These are phyloP conservation scores for Lentithecium fluviatile DNA, from an alignment of 495 filamentous ascomycete genomes.

Conservation along the genomic window DNA sequence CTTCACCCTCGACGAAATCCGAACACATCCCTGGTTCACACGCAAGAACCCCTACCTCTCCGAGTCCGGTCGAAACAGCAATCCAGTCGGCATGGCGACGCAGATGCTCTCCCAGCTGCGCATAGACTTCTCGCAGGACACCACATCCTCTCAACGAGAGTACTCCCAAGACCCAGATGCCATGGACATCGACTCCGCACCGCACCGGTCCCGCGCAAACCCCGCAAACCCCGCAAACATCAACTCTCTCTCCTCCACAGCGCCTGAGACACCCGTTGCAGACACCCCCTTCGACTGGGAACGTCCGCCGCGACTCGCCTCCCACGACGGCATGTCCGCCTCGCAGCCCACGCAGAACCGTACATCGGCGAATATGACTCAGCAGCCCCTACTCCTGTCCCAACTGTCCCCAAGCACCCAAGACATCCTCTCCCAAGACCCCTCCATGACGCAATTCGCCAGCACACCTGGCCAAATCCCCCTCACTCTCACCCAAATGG, in stretches of 20 bases:
- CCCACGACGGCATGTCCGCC: conserved; percentile 46
- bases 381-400: conserved; percentile 34
- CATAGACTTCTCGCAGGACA: conserved; percentile 79
- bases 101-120: conserved; percentile 90
- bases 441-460: conserved; percentile 89
- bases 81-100: conserved; percentile 80
- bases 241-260: conserved; percentile 62
- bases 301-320: conserved; percentile 43
- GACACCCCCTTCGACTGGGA: conserved; percentile 75
- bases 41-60: conserved; percentile 74
- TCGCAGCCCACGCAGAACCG: conserved; percentile 49
- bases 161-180: conserved; percentile 46
- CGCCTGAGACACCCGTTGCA: conserved; percentile 70
- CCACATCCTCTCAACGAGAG: conserved; percentile 51
- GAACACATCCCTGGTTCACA: conserved; percentile 94
- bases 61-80: conserved; percentile 69
- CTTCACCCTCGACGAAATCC: conserved; percentile 85
- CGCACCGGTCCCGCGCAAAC: conserved; percentile 23
- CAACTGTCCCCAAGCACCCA: conserved; percentile 46
- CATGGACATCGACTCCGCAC: conserved; percentile 48
- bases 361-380: conserved; percentile 34
- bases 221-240: conserved; percentile 16
- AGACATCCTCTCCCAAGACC: conserved; percentile 76
- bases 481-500: conserved; percentile 78
- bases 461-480: conserved; percentile 68